Evolutionary conservation across 1,284 basidiomycete genomes (phyloP).

Genomic region (Trametes polyzona): DNA sequence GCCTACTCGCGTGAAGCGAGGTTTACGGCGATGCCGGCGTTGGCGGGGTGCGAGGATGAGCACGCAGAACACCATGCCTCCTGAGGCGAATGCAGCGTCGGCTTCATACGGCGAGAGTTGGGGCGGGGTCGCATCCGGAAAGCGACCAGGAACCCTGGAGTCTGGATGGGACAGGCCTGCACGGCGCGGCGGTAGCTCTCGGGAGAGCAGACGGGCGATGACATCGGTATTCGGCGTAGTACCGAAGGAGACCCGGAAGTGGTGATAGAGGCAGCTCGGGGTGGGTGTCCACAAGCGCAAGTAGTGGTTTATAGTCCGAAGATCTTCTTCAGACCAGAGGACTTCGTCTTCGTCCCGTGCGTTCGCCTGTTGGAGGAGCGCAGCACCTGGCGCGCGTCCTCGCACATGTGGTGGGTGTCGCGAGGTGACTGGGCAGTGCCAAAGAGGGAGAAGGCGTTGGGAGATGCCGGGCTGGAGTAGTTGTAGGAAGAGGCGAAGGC

Average conservation of each 20-base stretch:
- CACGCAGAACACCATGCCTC: neutral
- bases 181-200: neutral
- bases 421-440: slow-evolving; percentile 30
- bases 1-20: neutral
- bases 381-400: slow-evolving; percentile 28
- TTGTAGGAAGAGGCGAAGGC: slow-evolving; percentile 15
- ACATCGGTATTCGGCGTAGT: neutral
- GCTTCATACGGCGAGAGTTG: neutral
- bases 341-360: slow-evolving; percentile 20
- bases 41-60: neutral
- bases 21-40: neutral
- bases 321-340: slow-evolving; percentile 29
- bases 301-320: slow-evolving; percentile 18
- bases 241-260: neutral
- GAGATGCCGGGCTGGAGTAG: slow-evolving; percentile 23
- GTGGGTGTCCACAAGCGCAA: neutral
- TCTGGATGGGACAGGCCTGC: neutral
- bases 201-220: neutral
- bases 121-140: no score
- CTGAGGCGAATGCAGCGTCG: neutral
- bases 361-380: slow-evolving; percentile 17
- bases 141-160: no score
- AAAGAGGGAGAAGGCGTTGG: slow-evolving; percentile 34
- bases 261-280: neutral
- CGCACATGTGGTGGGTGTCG: slow-evolving; percentile 32